Base-by-base conservation (phyloP, 768 basidiomycete genomes). In the Sporobolomyces roseus region DNA sequence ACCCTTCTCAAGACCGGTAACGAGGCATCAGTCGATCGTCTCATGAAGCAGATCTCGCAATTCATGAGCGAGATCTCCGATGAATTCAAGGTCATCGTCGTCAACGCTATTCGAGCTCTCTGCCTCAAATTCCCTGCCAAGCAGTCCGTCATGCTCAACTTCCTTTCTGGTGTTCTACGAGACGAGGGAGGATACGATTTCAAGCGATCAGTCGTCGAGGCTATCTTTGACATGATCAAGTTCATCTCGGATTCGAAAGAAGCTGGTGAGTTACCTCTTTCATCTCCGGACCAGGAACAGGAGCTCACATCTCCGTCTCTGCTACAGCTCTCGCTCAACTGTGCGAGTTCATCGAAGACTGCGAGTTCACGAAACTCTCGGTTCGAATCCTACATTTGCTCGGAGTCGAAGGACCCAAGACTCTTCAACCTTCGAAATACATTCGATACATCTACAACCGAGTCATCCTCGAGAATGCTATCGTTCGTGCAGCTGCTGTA, bases 151-250 rank as follows among this genome's bases (percentile, higher is more conserved):
- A 98, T 99, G 94, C 88, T 99, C 65, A 86, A 88, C 7, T 99
- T 99, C 86, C 84, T 99, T 36, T 93, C 92, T 51, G 92, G 94
- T 61, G 91, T 98, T 32, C 84, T 99, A 53, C 87, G 96, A 52
- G 96, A 99, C 76, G 96, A 99, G 80, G 96, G 96, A 63, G 96
- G 96, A 8, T 98, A 97, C 79, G 96, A 99, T 78, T 99, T 97
- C 84, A 99, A 99, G 81, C 91, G 93, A 52, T 91, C 96, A 10
- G 91, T 98, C 54, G 96, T 99, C 38, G 96, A 98, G 80, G 94
- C 96, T 25, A 98, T 99, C 77, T 98, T 99, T 78, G 96, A 99
- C 79, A 99, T 99, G 96, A 91, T 99, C 84, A 97, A 94, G 78
- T 98, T 86, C 80, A 97, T 99, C 75, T 81, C 82, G 51, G 94